Percentiles rank a stretch among this genome's conserved stretches.
These are phyloP conservation scores for Candida suzukii DNA, from an alignment of 805 yeast genomes.

Conservation along the genomic window DNA sequence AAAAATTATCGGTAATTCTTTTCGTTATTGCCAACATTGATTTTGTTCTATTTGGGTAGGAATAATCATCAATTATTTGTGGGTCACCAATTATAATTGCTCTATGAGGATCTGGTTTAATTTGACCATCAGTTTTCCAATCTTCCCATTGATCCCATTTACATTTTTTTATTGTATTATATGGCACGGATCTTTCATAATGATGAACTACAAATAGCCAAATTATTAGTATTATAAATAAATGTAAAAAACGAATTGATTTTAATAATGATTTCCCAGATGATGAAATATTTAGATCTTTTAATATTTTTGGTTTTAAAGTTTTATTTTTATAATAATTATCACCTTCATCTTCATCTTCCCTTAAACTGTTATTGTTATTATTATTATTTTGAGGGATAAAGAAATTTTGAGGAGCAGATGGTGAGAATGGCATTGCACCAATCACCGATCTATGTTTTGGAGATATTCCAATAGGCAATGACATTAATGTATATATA, in stretches of 20 bases:
- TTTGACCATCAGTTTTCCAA: constrained; percentile 29
- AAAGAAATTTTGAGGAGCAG: too few species aligned
- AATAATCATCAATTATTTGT: constrained; percentile 81
- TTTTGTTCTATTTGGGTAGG: constrained; percentile 69
- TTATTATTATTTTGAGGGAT: too few species aligned
- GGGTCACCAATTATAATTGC: constrained; percentile 78
- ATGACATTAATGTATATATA: background rate
- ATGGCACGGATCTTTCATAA: constrained; percentile 47
- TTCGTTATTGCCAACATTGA: constrained; percentile 48
- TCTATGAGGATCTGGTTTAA: constrained; percentile 2
- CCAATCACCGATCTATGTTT: background rate
- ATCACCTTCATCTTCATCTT: too few species aligned
- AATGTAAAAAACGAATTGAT: constrained; percentile 10
- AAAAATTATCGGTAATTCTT: constrained; percentile 66
- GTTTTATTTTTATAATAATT: background rate
- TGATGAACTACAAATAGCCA: constrained; percentile 44
- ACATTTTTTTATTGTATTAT: constrained; percentile 38
- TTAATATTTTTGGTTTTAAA: background rate
- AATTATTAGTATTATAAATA: constrained; percentile 18
- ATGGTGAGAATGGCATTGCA: too few species aligned
- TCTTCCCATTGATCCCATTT: constrained; percentile 64
- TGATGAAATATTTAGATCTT: background rate
- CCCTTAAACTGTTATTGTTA: too few species aligned
- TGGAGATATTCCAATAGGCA: background rate
- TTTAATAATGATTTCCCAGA: background rate